A percentile compares a stretch with the other conserved stretches of the same genome.
Evolutionary conservation across 1,139 yeast species (phyloP).

Genomic region (Nakaseomyces kungkrabaensis): DNA sequence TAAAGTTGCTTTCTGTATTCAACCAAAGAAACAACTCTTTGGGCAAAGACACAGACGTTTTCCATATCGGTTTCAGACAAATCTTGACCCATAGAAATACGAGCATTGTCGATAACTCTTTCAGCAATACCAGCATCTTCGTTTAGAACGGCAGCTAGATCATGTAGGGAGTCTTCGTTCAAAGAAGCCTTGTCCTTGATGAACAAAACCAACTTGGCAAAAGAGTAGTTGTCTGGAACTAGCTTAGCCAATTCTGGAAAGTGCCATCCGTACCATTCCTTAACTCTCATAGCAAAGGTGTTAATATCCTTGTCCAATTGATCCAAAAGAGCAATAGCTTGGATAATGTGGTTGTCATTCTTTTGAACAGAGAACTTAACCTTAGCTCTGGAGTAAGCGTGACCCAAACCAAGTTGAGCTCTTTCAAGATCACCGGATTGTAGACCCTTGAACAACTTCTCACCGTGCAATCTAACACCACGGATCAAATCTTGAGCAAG

Average conservation of each 20-base stretch:
- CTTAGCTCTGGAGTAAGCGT: conserved; percentile 97
- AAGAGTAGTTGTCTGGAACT: conserved; percentile 83
- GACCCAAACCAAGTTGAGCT: conserved; percentile 98
- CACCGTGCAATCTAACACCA: conserved; percentile 88
- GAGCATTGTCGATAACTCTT: conserved; percentile 81
- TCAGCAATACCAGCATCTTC: conserved; percentile 94
- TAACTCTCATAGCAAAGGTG: conserved; percentile 96
- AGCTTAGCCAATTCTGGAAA: conserved; percentile 97
- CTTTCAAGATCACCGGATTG: conserved; percentile 94
- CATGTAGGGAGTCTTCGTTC: conserved; percentile 77
- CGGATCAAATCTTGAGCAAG: conserved; percentile 90
- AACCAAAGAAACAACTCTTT: conserved; percentile 85
- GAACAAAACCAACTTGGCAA: conserved; percentile 71
- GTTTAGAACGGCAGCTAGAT: conserved; percentile 75
- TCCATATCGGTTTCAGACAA: conserved; percentile 88
- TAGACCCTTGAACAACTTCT: conserved; percentile 79
- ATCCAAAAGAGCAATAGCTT: conserved; percentile 93
- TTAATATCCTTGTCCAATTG: conserved; percentile 95
- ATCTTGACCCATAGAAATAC: conserved; percentile 99
- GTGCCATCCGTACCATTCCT: conserved; percentile 99
- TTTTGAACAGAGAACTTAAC: conserved; percentile 97
- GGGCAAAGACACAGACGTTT: conserved; percentile 83
- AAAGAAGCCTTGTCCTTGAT: conserved; percentile 83
- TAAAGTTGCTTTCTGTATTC: conserved; percentile 86
- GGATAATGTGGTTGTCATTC: conserved; percentile 97